Percentiles rank a stretch among this genome's conserved stretches.
phyloP scores from a whole-genome alignment of 305 asterid species.

The Solanum hybrid region DNA sequence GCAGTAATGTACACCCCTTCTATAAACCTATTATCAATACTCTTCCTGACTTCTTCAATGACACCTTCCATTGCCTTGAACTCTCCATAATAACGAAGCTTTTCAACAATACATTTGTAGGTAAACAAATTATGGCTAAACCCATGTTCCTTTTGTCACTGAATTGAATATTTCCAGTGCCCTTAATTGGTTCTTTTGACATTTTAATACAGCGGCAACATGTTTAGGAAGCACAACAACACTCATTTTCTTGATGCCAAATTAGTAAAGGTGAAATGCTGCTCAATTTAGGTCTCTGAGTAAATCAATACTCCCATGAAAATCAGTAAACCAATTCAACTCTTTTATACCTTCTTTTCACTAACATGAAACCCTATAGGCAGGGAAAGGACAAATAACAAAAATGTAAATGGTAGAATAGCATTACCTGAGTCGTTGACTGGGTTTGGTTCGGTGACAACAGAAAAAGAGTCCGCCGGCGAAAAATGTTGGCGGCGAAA shows the following conservation, averaged over 20 bases:
- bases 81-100: constrained; percentile 63
- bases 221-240: constrained; percentile 66
- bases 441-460: background rate
- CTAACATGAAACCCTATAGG: background rate
- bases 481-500: too few species aligned
- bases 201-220: constrained; percentile 67
- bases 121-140: constrained; percentile 62
- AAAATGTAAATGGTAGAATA: background rate
- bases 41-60: constrained; percentile 54
- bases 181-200: constrained; percentile 67
- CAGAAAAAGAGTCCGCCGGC: background rate
- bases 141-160: constrained; percentile 59
- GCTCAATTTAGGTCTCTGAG: background rate
- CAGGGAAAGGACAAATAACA: background rate
- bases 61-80: constrained; percentile 75
- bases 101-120: constrained; percentile 67
- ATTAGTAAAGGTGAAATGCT: background rate
- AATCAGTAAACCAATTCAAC: background rate
- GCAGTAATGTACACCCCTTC: constrained; percentile 76
- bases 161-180: constrained; percentile 84
- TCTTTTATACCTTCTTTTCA: background rate
- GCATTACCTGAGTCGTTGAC: background rate
- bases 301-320: background rate
- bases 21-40: constrained; percentile 38
- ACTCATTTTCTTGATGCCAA: constrained; percentile 20